Conservation (phyloP, 2,329 filamentous ascomycete genomes). For the Endoconidiophora laricicola region DNA sequence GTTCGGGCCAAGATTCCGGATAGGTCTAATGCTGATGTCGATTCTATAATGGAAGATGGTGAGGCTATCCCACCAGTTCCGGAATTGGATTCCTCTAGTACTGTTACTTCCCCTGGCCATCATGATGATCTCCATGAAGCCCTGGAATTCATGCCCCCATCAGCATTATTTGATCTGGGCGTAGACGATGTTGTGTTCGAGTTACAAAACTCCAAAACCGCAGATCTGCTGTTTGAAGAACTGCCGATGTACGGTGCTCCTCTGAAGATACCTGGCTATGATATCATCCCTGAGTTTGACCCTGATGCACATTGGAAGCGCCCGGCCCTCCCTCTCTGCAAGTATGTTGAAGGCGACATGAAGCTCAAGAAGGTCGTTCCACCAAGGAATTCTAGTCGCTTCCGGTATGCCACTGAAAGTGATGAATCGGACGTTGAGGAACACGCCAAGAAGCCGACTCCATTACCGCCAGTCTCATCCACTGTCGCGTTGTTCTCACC, state of each 20-base stretch:
- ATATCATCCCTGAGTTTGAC: conserved; percentile 39
- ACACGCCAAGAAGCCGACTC: conserved; percentile 25
- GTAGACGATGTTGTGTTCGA: conserved; percentile 70
- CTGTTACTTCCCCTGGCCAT: conserved; percentile 14
- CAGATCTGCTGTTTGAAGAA: conserved; percentile 63
- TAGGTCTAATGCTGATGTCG: conserved; percentile 11
- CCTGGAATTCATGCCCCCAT: conserved; percentile 43
- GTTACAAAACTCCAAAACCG: conserved; percentile 54
- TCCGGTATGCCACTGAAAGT: conserved; percentile 59
- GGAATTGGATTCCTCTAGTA: conserved; percentile 6
- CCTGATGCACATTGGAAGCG: conserved; percentile 59
- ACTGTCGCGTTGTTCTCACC: conserved; percentile 78
- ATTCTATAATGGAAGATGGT: conserved; percentile 23
- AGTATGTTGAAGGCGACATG: conserved; percentile 70
- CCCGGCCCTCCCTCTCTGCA: conserved; percentile 69
- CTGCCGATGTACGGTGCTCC: conserved; percentile 62
- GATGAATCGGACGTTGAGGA: conserved; percentile 47
- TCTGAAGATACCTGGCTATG: conserved; percentile 39
- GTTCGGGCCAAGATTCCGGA: conserved; percentile 40
- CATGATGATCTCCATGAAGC: conserved; percentile 23
- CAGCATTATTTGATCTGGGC: conserved; percentile 67
- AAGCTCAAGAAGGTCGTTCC: conserved; percentile 48
- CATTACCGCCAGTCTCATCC: conserved; percentile 50
- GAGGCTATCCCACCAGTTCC: conserved; percentile 25
- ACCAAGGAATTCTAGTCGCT: conserved; percentile 65